These are phyloP conservation scores for Talaromyces amestolkiae DNA, from an alignment of 2,329 filamentous ascomycete genomes.

Conservation along the genomic window DNA sequence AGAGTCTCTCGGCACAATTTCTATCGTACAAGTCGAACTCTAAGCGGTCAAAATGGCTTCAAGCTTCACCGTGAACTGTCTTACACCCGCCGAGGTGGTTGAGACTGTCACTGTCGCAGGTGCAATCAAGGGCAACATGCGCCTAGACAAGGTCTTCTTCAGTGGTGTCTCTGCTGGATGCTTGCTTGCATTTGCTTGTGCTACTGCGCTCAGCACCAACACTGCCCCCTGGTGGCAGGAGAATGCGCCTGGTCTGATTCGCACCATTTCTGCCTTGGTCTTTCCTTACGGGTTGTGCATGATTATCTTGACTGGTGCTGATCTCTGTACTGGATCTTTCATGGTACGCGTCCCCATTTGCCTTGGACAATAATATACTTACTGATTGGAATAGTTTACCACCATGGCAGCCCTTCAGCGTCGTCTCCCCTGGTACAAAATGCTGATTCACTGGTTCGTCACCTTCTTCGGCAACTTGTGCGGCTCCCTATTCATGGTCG, in stretches of 20 bases:
- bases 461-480: conserved; percentile 18
- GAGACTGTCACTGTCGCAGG: conserved; percentile 54
- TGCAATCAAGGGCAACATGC: conserved; percentile 52
- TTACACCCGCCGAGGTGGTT: conserved; percentile 50
- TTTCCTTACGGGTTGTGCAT: conserved; percentile 53
- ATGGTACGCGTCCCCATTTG: conserved; percentile 34
- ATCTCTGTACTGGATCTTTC: conserved; percentile 50
- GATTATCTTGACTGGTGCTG: conserved; percentile 50
- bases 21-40: not conserved
- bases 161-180: conserved; percentile 53
- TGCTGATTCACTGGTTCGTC: conserved; percentile 53
- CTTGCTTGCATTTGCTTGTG: conserved; percentile 53
- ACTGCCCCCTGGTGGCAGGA: conserved; percentile 49
- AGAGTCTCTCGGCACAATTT: not conserved
- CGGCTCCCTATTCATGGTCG: conserved; percentile 18
- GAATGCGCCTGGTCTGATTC: conserved; percentile 50
- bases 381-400: conserved; percentile 36
- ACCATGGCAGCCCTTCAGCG: conserved; percentile 46
- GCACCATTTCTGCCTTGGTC: conserved; percentile 46
- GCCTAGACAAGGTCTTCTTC: conserved; percentile 53
- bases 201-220: conserved; percentile 47
- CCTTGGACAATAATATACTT: not conserved
- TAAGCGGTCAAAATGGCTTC: not conserved
- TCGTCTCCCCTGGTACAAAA: conserved; percentile 28
- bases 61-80: conserved; percentile 36